These are phyloP conservation scores for Biscogniauxia marginata DNA, from an alignment of 2,329 filamentous ascomycete genomes.

Conservation along the genomic window DNA sequence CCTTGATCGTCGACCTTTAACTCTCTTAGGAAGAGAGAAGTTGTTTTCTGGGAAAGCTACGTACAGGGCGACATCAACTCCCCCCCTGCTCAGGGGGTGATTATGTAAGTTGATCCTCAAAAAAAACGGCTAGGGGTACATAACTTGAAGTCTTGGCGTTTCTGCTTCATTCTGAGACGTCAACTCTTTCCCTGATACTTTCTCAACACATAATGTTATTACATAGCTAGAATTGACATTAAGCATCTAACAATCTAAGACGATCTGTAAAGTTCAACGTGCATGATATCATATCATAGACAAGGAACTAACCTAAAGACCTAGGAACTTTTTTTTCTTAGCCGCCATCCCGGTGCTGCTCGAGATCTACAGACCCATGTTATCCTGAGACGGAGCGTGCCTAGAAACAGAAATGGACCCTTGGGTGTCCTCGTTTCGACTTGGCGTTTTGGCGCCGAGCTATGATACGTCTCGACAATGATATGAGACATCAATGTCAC, in stretches of 20 bases:
- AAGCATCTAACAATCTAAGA: background rate
- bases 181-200: too few relatives aligned
- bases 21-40: background rate
- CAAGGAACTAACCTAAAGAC: too few relatives aligned
- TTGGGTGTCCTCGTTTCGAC: slow-evolving; percentile 12
- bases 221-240: too few relatives aligned
- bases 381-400: background rate
- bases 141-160: background rate
- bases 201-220: background rate
- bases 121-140: background rate
- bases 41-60: background rate
- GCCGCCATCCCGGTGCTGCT: background rate
- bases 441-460: slow-evolving; percentile 17
- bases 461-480: slow-evolving; percentile 19
- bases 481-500: slow-evolving; percentile 26
- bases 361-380: background rate
- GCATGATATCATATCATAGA: background rate
- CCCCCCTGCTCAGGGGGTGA: background rate
- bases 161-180: slow-evolving; percentile 1
- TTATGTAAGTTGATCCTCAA: background rate
- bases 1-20: background rate
- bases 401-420: slow-evolving; percentile 18
- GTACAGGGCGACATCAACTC: background rate
- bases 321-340: too few relatives aligned
- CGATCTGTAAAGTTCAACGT: too few relatives aligned